These are phyloP conservation scores for Bruguiera gymnorhiza DNA, from an alignment of 345 rosid species.

Conservation along the genomic window DNA sequence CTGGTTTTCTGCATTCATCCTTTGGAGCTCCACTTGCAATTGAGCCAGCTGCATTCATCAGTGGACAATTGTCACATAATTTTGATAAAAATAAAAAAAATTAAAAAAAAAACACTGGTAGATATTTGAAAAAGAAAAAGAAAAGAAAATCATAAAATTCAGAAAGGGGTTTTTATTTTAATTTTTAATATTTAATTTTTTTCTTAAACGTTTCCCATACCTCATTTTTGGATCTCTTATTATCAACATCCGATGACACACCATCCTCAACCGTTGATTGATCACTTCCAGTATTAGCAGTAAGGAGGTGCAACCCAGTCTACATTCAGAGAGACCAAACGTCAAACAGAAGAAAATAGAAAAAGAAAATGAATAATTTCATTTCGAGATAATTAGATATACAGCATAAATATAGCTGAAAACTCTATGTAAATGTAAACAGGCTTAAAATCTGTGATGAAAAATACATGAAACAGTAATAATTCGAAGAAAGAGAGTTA, in stretches of 20 bases:
- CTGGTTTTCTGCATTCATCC: conserved; percentile 68
- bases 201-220: conserved; percentile 21
- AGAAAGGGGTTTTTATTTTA: background rate
- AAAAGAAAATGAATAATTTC: background rate
- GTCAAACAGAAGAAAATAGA: background rate
- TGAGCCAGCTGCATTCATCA: conserved; percentile 39
- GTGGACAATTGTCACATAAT: too few relatives aligned
- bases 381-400: too few relatives aligned
- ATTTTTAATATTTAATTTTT: background rate
- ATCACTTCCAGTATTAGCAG: conserved; percentile 68
- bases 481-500: background rate
- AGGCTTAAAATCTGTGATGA: too few relatives aligned
- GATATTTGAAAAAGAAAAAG: too few relatives aligned
- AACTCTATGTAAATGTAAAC: too few relatives aligned
- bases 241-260: conserved; percentile 54
- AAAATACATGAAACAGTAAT: background rate
- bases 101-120: too few relatives aligned
- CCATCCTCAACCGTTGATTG: conserved; percentile 82
- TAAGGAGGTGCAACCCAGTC: conserved; percentile 84
- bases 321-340: conserved; percentile 13
- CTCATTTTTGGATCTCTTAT: conserved; percentile 55
- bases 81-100: too few relatives aligned
- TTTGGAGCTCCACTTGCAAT: conserved; percentile 63
- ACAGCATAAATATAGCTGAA: too few relatives aligned
- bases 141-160: too few relatives aligned